phyloP scores from a whole-genome alignment of 352 stramenopile genomes.

The Sclerospora graminicola region DNA sequence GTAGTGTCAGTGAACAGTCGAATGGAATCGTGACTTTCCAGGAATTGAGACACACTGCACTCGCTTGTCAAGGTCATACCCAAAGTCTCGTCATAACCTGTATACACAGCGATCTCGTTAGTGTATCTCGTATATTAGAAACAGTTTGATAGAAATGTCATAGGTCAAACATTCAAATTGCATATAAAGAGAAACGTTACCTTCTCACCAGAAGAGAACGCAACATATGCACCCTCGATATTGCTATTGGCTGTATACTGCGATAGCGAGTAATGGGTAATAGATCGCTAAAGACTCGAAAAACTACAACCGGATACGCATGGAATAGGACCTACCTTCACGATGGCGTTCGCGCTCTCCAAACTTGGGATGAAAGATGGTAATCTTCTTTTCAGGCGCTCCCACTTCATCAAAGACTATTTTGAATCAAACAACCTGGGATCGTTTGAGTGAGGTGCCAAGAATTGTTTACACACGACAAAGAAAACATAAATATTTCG shows the following conservation, averaged over 20 bases:
- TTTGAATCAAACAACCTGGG: conserved; percentile 95
- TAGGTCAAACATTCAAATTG: conserved; percentile 67
- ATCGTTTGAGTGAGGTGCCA: conserved; percentile 96
- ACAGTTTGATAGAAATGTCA: conserved; percentile 44
- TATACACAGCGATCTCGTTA: too few relatives aligned
- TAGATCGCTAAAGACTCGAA: conserved; percentile 84
- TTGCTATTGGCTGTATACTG: conserved; percentile 87
- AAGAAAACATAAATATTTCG: conserved; percentile 99
- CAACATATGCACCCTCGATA: conserved; percentile 72
- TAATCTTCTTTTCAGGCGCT: too few relatives aligned
- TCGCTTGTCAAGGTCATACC: too few relatives aligned
- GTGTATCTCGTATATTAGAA: too few relatives aligned
- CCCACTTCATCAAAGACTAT: conserved; percentile 96
- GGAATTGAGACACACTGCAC: too few relatives aligned
- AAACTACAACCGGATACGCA: conserved; percentile 60
- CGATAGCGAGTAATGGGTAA: conserved; percentile 68
- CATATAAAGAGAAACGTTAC: conserved; percentile 32
- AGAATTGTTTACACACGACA: conserved; percentile 94
- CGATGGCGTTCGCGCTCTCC: too few relatives aligned
- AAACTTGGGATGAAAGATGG: too few relatives aligned
- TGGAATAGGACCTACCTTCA: conserved; percentile 14
- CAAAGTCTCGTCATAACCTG: too few relatives aligned
- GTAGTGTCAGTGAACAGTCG: conserved; percentile 92
- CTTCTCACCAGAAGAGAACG: conserved; percentile 11
- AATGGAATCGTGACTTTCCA: too few relatives aligned